These are phyloP conservation scores for Ogataea hybrid DNA, from an alignment of 1,139 yeast species.

Conservation along the genomic window DNA sequence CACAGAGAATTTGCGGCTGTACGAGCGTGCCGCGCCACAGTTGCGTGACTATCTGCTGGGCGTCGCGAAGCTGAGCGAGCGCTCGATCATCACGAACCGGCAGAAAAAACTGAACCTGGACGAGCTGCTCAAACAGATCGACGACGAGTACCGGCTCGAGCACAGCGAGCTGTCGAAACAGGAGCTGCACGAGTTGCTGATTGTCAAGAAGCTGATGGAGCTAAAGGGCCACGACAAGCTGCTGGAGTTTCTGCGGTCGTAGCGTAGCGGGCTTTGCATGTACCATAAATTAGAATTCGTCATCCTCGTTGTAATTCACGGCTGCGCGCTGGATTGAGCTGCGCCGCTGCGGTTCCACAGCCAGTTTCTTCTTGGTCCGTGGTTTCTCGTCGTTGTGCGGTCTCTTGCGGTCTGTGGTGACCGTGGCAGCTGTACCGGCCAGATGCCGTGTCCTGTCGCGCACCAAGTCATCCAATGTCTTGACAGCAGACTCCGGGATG, in stretches of 20 bases:
- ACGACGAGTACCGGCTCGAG: slow-evolving; percentile 30
- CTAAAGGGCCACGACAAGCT: slow-evolving; percentile 69
- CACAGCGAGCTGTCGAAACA: slow-evolving; percentile 24
- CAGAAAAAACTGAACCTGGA: slow-evolving; percentile 22
- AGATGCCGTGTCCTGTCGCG: slow-evolving; percentile 27
- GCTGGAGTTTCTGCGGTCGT: slow-evolving; percentile 50
- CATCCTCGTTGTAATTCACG: slow-evolving; percentile 33
- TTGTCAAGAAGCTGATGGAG: slow-evolving; percentile 60
- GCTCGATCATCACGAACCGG: slow-evolving; percentile 18
- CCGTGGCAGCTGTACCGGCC: not conserved
- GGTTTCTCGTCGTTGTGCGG: not conserved
- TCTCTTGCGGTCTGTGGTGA: slow-evolving; percentile 2
- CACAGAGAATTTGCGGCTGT: slow-evolving; percentile 28
- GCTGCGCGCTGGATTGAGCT: slow-evolving; percentile 35
- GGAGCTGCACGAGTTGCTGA: slow-evolving; percentile 52
- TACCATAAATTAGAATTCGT: slow-evolving; percentile 1
- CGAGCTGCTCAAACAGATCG: slow-evolving; percentile 39
- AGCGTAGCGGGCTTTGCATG: slow-evolving; percentile 8
- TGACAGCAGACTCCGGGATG: slow-evolving; percentile 44
- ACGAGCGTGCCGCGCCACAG: slow-evolving; percentile 18
- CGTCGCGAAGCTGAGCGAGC: slow-evolving; percentile 24
- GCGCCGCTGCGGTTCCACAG: slow-evolving; percentile 29
- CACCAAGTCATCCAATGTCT: slow-evolving; percentile 32
- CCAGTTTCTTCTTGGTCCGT: slow-evolving; percentile 4
- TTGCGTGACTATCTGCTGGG: slow-evolving; percentile 24